A percentile compares a stretch with the other conserved stretches of the same genome.
Conservation (phyloP, 2,329 filamentous ascomycete genomes). For the Ploettnerulaceae sp. region DNA sequence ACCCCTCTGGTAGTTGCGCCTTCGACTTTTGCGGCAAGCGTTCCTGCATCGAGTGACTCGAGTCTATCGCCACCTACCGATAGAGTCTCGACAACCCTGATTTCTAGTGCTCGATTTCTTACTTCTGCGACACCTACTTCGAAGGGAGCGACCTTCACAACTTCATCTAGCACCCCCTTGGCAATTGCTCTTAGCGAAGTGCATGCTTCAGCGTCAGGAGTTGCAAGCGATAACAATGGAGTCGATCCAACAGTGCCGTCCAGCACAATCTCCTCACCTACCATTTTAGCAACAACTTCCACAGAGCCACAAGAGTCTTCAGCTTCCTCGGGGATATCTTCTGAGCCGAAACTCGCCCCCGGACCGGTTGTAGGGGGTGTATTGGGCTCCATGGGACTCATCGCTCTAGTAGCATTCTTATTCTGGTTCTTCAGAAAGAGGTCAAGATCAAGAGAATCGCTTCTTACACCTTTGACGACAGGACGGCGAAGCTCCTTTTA, state of each 20-base stretch:
- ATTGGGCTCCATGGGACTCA: constrained; percentile 27
- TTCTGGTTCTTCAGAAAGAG: constrained; percentile 28
- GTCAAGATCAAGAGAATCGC: constrained; percentile 20
- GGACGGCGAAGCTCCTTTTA: constrained; percentile 24
- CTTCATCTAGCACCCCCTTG: constrained; percentile 24
- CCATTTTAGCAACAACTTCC: constrained; percentile 14
- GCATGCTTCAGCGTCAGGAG: constrained; percentile 15
- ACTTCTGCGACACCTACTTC: constrained; percentile 21
- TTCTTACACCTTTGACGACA: constrained; percentile 28
- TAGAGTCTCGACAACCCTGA: constrained; percentile 12
- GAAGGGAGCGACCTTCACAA: constrained; percentile 26
- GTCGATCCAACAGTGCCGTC: constrained; percentile 12
- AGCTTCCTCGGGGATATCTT: constrained; percentile 22
- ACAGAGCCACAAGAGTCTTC: constrained; percentile 15
- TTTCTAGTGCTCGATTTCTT: constrained; percentile 2
- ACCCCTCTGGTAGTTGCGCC: constrained; percentile 15
- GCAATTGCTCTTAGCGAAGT: constrained; percentile 27
- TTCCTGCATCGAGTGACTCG: constrained; percentile 4
- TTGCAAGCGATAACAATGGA: constrained; percentile 12
- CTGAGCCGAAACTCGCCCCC: constrained; percentile 15
- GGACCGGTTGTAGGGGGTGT: constrained; percentile 31
- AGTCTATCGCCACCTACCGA: too few species aligned
- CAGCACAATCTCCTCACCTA: constrained; percentile 17
- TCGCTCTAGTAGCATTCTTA: constrained; percentile 28
- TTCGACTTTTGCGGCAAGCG: constrained; percentile 2